These are phyloP conservation scores for Cryphonectria naterciae DNA, from an alignment of 2,329 filamentous ascomycete genomes.

Conservation along the genomic window DNA sequence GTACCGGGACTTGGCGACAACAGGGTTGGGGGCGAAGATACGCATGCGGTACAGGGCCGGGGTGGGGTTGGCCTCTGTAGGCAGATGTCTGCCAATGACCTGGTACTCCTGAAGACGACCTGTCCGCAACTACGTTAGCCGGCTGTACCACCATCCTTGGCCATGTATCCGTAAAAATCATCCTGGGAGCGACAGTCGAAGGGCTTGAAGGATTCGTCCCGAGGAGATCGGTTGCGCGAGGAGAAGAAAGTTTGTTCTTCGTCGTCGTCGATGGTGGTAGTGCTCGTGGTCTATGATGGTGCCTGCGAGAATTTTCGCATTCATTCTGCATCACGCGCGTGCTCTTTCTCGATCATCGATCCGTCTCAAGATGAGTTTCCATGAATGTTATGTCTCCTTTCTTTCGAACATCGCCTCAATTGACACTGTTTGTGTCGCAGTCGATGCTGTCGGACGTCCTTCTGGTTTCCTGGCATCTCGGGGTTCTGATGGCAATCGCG, in stretches of 20 bases:
- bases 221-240: conserved; percentile 4
- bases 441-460: not conserved
- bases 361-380: not conserved
- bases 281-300: not conserved
- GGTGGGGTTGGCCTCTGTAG: conserved; percentile 93
- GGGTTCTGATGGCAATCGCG: not conserved
- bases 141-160: not conserved
- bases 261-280: not conserved
- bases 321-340: not conserved
- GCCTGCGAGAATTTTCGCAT: not conserved
- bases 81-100: conserved; percentile 99
- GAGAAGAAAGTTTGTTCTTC: not conserved
- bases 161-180: not conserved
- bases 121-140: conserved; percentile 45
- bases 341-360: not conserved
- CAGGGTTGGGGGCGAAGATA: conserved; percentile 97
- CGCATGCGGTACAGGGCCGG: conserved; percentile 99
- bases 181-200: conserved; percentile 36
- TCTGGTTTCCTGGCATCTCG: not conserved
- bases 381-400: not conserved
- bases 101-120: conserved; percentile 99
- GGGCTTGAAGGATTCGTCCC: conserved; percentile 3
- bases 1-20: conserved; percentile 99
- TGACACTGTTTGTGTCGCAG: not conserved
- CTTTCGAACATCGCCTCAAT: not conserved